phyloP scores from a whole-genome alignment of 2,329 filamentous ascomycete species.

The Claviceps maximensis region DNA sequence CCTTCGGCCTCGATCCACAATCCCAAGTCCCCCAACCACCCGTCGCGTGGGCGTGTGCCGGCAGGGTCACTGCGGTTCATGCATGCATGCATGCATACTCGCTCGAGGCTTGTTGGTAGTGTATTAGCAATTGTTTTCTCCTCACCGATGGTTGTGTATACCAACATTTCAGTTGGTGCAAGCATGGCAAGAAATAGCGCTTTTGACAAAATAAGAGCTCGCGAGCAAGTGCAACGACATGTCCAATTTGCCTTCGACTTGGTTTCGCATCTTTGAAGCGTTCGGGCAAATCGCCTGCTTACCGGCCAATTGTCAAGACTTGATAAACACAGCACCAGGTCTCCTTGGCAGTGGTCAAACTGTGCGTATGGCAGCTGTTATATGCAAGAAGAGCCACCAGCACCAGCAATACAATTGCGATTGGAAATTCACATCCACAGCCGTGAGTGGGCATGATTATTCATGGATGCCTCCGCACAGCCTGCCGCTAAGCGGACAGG shows the following conservation, averaged over 20 bases:
- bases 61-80: constrained; percentile 6
- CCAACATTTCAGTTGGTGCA: neutral
- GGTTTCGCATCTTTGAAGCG: neutral
- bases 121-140: neutral
- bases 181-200: neutral
- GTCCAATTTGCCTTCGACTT: neutral
- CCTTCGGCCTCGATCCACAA: neutral
- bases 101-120: neutral
- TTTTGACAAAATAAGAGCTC: constrained; percentile 8
- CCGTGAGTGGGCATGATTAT: neutral
- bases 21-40: constrained; percentile 2
- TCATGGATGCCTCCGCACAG: neutral
- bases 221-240: neutral
- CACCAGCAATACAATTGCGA: too few relatives aligned
- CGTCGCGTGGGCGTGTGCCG: constrained; percentile 2
- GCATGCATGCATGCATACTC: constrained; percentile 6
- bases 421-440: too few relatives aligned
- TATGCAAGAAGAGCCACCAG: too few relatives aligned
- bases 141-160: constrained; percentile 5
- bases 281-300: neutral
- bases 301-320: neutral
- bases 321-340: too few relatives aligned
- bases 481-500: too few relatives aligned
- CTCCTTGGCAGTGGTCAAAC: too few relatives aligned
- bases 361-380: too few relatives aligned